Base-by-base conservation (phyloP, 257 asterid genomes). In the Nicotiana tomentosiformis region DNA sequence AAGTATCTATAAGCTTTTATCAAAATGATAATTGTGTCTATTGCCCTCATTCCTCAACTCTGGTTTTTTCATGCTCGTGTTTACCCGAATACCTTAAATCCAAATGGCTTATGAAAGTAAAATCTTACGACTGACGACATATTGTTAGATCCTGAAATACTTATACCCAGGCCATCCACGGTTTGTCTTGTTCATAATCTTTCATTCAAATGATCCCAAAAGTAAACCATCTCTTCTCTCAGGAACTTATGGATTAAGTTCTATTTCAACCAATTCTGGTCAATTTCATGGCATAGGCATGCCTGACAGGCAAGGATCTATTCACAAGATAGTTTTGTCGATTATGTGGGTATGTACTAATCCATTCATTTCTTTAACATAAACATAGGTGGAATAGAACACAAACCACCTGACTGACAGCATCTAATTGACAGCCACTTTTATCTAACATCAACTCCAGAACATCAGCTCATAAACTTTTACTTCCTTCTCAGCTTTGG, bases 401-500 rank as follows among this genome's bases (percentile, higher is more conserved):
- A 32, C 17, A 14, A 49, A 74, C 37, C 15, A 57, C 80, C 62
- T 74, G 26, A 26, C 33, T 7, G 80, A 14, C 23, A 1, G 23
- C 43, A 74, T 49, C 43, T 49, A 74, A 74, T 23, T 74, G 62
- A 26, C 39, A 74, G 80, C 35, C 39, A 49, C 43, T 14, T 66
- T 49, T 26, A 74, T 74, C 80, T 74, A 58, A 26, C 39, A 74
- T 15, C 62, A 74, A 74, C 4, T 46, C 37, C 23, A 1, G 7
- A 74, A 49, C 43, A 49, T 49, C 62, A 74, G 26, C 62, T 74
- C 80, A 74, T 49, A 74, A 72, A 26, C 62, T 49, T 74, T 49
- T 74, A 49, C 23, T 74, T 74, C 62, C 62, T 74, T 49, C 80
- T 49, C 80, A 74, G 80, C 26, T 74, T 49, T 74, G 61, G 18